These are phyloP conservation scores for Globisporangium recalcitrans DNA, from an alignment of 352 stramenopile species.

Conservation along the genomic window DNA sequence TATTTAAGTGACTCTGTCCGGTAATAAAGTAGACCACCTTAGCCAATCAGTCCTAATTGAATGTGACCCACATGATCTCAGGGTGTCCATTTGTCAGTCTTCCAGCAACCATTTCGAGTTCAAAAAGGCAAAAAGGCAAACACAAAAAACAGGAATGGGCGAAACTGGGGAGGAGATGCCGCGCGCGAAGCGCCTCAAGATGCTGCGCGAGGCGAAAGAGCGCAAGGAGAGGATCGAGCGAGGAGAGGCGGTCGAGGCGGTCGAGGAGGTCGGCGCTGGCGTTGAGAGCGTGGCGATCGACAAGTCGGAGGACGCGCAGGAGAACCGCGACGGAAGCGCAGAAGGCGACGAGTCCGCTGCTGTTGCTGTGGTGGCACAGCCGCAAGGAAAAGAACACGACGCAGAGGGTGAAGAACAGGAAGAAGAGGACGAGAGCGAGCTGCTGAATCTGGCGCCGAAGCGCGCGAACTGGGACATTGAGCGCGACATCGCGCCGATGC, in stretches of 20 bases:
- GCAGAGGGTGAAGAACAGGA: constrained; percentile 24
- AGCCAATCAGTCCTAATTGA: background rate
- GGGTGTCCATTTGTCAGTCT: background rate
- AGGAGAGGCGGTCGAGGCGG: constrained; percentile 23
- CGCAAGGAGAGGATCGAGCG: constrained; percentile 58
- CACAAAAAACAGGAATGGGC: constrained; percentile 22
- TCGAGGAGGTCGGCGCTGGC: constrained; percentile 14
- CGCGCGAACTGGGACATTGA: constrained; percentile 87
- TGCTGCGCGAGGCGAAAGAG: constrained; percentile 77
- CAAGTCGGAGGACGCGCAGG: constrained; percentile 12
- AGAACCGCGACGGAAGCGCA: background rate
- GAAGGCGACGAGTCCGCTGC: constrained; percentile 8
- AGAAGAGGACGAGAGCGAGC: constrained; percentile 54
- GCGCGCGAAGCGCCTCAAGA: constrained; percentile 80
- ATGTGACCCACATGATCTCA: background rate
- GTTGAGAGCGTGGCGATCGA: constrained; percentile 12
- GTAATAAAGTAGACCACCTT: background rate
- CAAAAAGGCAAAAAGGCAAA: background rate
- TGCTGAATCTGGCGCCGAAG: constrained; percentile 75
- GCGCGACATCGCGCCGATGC: constrained; percentile 79
- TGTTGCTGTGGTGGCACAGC: constrained; percentile 1
- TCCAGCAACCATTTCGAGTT: background rate
- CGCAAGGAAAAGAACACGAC: constrained; percentile 18
- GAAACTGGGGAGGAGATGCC: constrained; percentile 47
- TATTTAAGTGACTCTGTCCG: background rate